phyloP scores from a whole-genome alignment of 192 early-diverging fungal species.

The Coemansia sp. region DNA sequence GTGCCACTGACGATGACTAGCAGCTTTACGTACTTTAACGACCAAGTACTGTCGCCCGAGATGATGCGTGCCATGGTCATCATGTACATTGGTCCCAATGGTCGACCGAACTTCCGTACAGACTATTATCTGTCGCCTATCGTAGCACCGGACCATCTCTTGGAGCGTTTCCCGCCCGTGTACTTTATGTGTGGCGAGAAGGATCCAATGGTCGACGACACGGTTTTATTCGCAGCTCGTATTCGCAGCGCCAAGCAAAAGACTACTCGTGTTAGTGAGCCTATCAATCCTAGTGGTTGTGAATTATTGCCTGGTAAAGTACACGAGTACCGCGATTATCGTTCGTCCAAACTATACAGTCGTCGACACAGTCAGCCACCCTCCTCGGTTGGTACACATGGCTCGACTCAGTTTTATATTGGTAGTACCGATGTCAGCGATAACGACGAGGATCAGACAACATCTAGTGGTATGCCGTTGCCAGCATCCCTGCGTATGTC shows the following conservation, averaged over 20 bases:
- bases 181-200: slow-evolving; percentile 94
- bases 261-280: not conserved
- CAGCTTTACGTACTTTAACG: slow-evolving; percentile 82
- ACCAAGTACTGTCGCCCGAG: slow-evolving; percentile 82
- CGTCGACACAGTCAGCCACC: slow-evolving; percentile 39
- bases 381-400: not conserved
- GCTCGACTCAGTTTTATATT: slow-evolving; percentile 34
- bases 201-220: slow-evolving; percentile 97
- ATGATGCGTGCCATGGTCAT: slow-evolving; percentile 72
- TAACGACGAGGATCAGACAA: slow-evolving; percentile 25
- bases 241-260: slow-evolving; percentile 80
- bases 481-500: slow-evolving; percentile 39
- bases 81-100: slow-evolving; percentile 86
- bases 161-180: slow-evolving; percentile 88
- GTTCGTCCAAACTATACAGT: slow-evolving; percentile 22
- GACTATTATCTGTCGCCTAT: slow-evolving; percentile 89
- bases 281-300: not conserved
- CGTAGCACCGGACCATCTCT: slow-evolving; percentile 79
- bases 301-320: not conserved
- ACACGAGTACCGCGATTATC: slow-evolving; percentile 29
- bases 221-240: slow-evolving; percentile 86
- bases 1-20: slow-evolving; percentile 72
- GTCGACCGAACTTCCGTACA: slow-evolving; percentile 71
- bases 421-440: slow-evolving; percentile 54
- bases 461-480: slow-evolving; percentile 3